Evolutionary conservation across 2,329 filamentous ascomycete species (phyloP), one percentile per base, ranked within the genome.

Genomic region (Xylariaceae sp.): DNA sequence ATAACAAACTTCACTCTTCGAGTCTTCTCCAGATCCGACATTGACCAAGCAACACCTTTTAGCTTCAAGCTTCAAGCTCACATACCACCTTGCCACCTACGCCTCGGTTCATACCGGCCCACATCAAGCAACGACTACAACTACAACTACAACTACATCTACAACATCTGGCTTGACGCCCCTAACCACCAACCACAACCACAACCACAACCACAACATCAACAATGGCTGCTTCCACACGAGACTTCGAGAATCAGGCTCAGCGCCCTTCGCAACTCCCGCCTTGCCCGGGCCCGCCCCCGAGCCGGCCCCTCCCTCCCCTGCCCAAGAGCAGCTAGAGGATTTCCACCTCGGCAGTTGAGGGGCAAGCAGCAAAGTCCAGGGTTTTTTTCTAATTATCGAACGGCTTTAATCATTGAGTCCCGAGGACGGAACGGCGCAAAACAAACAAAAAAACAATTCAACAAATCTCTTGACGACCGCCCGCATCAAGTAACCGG

Each of bases 281-380:
- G 74, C 83, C 83, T 63, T 85, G 82, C 79, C 82, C 83, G 52
- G 83, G 83, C 64, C 83, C 83, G 57, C 83, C 83, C 65, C 83
- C 83, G 60, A 81, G 78, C 72, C 76, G 83, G 53, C 83, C 83
- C 72, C 80, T 85, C 51, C 83, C 83, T 70, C 80, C 82, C 71
- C 79, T 85, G 59, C 83, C 83, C 68, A 85, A 83, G 74, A 76
- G 78, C 66, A 75, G 73, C 64, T 82, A 81, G 67, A 59, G 35
- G 35, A 11, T 19, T 19, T 19, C 5, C 35, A 9, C 8, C 12
- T 11, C 35, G 35, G 35, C 35, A 11, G 35, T 37, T 11, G 3
- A 37, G 5, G 12, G 8, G 12, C 35, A 7, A 37, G 19, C 19
- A 19, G 19, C 19, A 19, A 19, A 19, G 19, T 19, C 19, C 19